Conservation (phyloP, 148 eudicot species). For the Bassia scoparia region DNA sequence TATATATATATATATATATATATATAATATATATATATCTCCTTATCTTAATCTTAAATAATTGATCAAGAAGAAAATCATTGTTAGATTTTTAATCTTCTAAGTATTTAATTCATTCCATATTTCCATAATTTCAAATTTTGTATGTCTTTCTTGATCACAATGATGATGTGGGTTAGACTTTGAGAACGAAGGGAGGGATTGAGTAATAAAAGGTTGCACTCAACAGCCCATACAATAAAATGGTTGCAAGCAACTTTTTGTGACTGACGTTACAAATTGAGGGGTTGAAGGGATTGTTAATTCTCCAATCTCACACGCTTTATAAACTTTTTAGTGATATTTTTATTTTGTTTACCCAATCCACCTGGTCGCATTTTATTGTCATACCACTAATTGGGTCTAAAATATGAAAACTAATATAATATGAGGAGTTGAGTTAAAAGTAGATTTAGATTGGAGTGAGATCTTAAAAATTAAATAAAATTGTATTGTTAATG, state of each 20-base stretch:
- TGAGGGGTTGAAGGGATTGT: not conserved
- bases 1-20: not conserved
- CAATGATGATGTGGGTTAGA: conserved; percentile 8
- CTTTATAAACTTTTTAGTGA: not conserved
- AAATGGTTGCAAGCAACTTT: not conserved
- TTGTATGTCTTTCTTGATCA: not conserved
- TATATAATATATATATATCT: too few species aligned
- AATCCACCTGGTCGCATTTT: too few species aligned
- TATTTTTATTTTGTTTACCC: not conserved
- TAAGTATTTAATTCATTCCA: conserved; percentile 2
- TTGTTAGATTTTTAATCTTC: not conserved
- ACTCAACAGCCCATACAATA: conserved; percentile 12
- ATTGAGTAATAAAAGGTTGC: conserved; percentile 9
- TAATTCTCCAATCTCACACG: not conserved
- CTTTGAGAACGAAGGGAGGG: not conserved
- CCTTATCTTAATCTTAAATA: not conserved
- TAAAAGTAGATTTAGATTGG: too few species aligned
- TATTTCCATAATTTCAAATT: not conserved
- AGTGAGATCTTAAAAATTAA: too few species aligned
- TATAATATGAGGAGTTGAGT: too few species aligned
- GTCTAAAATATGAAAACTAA: too few species aligned
- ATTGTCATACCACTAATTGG: too few species aligned
- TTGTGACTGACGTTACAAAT: not conserved
- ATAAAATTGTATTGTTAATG: too few species aligned
- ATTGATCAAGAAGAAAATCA: not conserved